phyloP scores from a whole-genome alignment of 2,329 filamentous ascomycete species.

The Calonectria hawksworthii region DNA sequence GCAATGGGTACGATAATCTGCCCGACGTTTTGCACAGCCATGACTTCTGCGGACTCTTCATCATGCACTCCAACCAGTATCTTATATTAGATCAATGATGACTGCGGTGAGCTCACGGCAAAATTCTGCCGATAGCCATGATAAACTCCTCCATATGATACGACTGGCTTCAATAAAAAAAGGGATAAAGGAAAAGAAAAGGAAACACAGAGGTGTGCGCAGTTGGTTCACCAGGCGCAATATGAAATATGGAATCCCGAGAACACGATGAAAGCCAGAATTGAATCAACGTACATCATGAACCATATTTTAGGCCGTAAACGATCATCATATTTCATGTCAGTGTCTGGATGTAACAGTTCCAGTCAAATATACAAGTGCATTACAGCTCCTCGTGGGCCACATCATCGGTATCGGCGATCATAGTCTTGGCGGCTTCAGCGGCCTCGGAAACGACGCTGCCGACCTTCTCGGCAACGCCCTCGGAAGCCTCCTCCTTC shows the following conservation, averaged over 20 bases:
- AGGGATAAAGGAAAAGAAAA: background rate
- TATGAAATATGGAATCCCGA: background rate
- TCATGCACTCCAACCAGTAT: too few species aligned
- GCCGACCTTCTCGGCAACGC: conserved; percentile 53
- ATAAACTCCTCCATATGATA: background rate
- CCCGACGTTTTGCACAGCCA: background rate
- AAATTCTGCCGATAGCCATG: background rate
- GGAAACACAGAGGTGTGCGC: background rate
- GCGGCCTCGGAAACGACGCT: conserved; percentile 60
- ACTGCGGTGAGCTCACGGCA: background rate
- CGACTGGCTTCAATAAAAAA: background rate
- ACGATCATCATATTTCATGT: conserved; percentile 7
- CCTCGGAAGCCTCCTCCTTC: conserved; percentile 23
- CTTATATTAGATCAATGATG: too few species aligned
- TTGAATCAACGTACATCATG: conserved; percentile 10
- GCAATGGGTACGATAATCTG: too few species aligned
- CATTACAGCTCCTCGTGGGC: conserved; percentile 73
- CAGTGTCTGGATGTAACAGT: conserved; percentile 28
- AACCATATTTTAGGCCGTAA: conserved; percentile 2
- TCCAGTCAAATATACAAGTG: conserved; percentile 6
- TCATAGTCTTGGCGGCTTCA: conserved; percentile 64
- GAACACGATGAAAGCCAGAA: too few species aligned
- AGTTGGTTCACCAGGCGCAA: background rate
- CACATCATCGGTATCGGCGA: conserved; percentile 70
- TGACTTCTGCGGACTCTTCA: background rate